Base-by-base conservation (phyloP, 208 protist genomes). In the Trypanosoma scelopori region DNA sequence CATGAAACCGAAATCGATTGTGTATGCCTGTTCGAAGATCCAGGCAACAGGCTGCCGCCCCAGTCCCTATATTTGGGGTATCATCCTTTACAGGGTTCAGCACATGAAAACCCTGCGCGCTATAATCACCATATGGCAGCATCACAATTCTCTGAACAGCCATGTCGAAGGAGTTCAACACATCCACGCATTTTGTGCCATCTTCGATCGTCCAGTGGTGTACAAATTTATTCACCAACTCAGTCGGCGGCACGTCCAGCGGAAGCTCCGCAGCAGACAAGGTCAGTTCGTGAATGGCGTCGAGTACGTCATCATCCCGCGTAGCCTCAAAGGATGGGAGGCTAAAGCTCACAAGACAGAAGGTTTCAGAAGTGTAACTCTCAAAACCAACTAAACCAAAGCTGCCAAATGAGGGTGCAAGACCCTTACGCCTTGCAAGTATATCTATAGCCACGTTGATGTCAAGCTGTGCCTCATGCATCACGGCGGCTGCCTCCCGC, bases 1-100 rank as follows among this genome's bases (percentile, higher is more conserved):
- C 86, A 47, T 95, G 90, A 70, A 95, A 95, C 11, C 90, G 77
- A 65, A 95, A 95, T 23, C 87, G 90, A 66, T 92, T 95, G 73
- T 93, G 90, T 53, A 95, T 93, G 46, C 90, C 90, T 5, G 87
- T 95, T 67, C 86, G 76, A 55, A 95, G 62, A 75, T 95, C 90
- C 59, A 95, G 68, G 77, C 85, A 95, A 69, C 87, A 93, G 27
- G 87, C 84, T 18, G 85, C 86, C 13, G 83, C 90, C 1, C 63
- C 90, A 4, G 79, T 62, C 52, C 90, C 90, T 52, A 95, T 93
- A 69, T 95, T 95, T 32, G 90, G 90, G 18, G 78, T 81, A 51
- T 84, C 81, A 25, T 78, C 56, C 56, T 85, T 87, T 25, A 91
- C 76, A 2, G 90, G 90, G 49, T 81, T 35, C 30, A 90, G 50